A percentile compares a stretch with the other conserved stretches of the same genome.
phyloP scores from a whole-genome alignment of 768 basidiomycete genomes.

The Solioccasus polychromus region DNA sequence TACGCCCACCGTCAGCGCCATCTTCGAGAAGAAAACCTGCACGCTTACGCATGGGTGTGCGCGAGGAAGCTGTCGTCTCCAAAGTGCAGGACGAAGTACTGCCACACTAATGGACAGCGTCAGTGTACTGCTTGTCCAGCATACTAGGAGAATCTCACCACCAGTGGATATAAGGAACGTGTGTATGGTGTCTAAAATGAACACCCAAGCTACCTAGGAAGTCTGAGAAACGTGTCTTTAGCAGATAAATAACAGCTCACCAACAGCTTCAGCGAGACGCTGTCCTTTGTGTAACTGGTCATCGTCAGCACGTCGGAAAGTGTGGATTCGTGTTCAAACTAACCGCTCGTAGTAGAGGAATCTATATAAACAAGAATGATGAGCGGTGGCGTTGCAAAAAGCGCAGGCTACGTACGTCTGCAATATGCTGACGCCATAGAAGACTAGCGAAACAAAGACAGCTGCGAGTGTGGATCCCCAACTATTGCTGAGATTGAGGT shows the following conservation, averaged over 20 bases:
- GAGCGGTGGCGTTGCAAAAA: background rate
- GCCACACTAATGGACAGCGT: conserved; percentile 17
- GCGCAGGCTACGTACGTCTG: conserved; percentile 18
- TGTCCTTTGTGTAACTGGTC: conserved; percentile 17
- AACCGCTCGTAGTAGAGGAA: conserved; percentile 26
- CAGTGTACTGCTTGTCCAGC: background rate
- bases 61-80: conserved; percentile 14
- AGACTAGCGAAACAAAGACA: conserved; percentile 17
- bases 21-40: conserved; percentile 4
- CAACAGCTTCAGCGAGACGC: conserved; percentile 11
- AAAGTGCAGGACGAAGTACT: conserved; percentile 22
- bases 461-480: conserved; percentile 26
- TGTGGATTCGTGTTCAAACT: conserved; percentile 2
- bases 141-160: conserved; percentile 7
- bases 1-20: conserved; percentile 10
- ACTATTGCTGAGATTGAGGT: conserved; percentile 7
- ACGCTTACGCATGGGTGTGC: conserved; percentile 19
- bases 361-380: conserved; percentile 4
- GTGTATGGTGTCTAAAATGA: conserved; percentile 18
- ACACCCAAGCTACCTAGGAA: conserved; percentile 21
- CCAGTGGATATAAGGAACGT: conserved; percentile 16
- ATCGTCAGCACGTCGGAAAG: background rate
- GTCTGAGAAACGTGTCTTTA: background rate
- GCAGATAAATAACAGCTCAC: conserved; percentile 3
- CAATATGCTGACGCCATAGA: conserved; percentile 26